Evolutionary conservation across 2,329 filamentous ascomycete genomes (phyloP), one percentile per base, ranked within the genome.

Genomic region (Trichoderma sp.): DNA sequence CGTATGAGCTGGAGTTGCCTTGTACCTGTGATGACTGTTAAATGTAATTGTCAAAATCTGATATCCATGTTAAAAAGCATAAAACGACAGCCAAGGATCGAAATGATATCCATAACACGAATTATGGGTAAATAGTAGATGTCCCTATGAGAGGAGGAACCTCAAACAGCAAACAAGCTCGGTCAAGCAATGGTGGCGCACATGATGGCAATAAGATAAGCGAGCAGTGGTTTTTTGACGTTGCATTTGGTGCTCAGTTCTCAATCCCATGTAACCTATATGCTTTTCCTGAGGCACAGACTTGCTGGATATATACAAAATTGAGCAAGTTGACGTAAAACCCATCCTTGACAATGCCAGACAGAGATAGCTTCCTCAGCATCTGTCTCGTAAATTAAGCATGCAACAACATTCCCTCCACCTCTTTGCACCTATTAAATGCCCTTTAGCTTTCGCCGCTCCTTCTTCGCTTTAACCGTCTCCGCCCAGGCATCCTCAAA

Each of bases 401-500:
- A 20, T 6, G 30, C 17, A 32, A 8, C 15, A 9, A 12, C 28
- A 32, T 12, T 7, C 3, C 4, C 30, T 20, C 15, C 47, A 12
- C 47, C 23, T 26, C 32, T 15, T 13, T 12, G n/a, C 26, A 15
- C 9, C 43, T 12, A 23, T 6, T 17, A 57, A 28, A 17, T 50
- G 12, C 34, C 59, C n/a, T 57, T 67, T 15, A 39, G 66, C 64
- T 59, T 73, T 57, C 69, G 53, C 26, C 65, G 59, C 11, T 50
- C 69, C 36, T 65, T 72, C 67, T 71, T 75, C 8, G 71, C 64
- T 15, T 66, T 67, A 4, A 61, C 20, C 20, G 30, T 70, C 73
- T 81, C 78, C 4, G 76, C 71, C 89, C 90, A 92, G 0, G 85
- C 85, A 78, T 93, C 90, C 81, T 96, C 93, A 78, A 96, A 96